These are phyloP conservation scores for Iberis amara DNA, from an alignment of 441 rosid genomes.

Conservation along the genomic window DNA sequence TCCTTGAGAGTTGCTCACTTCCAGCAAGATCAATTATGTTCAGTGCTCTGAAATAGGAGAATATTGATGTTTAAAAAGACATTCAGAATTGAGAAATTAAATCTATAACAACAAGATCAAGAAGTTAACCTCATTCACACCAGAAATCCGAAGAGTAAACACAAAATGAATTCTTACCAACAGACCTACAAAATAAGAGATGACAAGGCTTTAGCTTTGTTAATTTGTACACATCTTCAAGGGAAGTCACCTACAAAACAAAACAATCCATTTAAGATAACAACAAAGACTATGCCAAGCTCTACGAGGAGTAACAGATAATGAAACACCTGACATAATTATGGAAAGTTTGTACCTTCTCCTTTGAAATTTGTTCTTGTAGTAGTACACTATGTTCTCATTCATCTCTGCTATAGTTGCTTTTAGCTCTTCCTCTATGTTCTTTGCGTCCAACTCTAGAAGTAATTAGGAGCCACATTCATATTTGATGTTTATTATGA, in stretches of 20 bases:
- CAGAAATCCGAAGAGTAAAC: slow-evolving; percentile 70
- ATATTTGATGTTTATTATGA: slow-evolving; percentile 10
- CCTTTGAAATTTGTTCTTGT: slow-evolving; percentile 51
- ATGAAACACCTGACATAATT: slow-evolving; percentile 13
- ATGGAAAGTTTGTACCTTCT: slow-evolving; percentile 45
- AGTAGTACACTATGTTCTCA: slow-evolving; percentile 42
- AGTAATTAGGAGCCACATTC: slow-evolving; percentile 18
- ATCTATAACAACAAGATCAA: neutral
- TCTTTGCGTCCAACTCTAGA: slow-evolving; percentile 59
- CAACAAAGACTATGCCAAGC: neutral
- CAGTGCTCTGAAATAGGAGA: slow-evolving; percentile 48
- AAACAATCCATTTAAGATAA: slow-evolving; percentile 22
- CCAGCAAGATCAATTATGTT: slow-evolving; percentile 86
- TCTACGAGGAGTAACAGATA: no score
- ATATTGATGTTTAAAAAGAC: neutral
- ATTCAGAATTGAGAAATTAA: neutral
- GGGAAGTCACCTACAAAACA: slow-evolving; percentile 46
- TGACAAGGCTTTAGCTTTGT: neutral
- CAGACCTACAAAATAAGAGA: slow-evolving; percentile 44
- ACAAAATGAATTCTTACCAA: slow-evolving; percentile 86
- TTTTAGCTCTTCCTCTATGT: slow-evolving; percentile 45
- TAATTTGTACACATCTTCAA: slow-evolving; percentile 62
- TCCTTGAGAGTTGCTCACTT: slow-evolving; percentile 80
- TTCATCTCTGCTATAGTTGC: slow-evolving; percentile 43
- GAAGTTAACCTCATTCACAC: slow-evolving; percentile 61